Conservation (phyloP, 2,329 filamentous ascomycete species). For the Daldinia sp. region DNA sequence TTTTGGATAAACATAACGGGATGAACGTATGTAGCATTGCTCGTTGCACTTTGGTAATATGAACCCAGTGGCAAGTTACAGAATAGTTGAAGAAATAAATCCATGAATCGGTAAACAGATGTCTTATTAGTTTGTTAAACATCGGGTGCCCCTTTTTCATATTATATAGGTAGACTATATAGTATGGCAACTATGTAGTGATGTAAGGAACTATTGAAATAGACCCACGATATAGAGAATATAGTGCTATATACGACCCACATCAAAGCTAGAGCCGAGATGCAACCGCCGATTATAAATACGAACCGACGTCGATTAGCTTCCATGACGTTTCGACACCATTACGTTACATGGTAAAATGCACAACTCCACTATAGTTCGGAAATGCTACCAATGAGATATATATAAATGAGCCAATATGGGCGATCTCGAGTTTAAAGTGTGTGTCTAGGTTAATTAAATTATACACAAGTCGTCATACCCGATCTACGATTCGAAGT, state of each 20-base stretch:
- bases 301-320: background rate
- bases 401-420: too few species aligned
- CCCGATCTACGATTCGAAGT: too few species aligned
- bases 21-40: background rate
- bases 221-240: too few species aligned
- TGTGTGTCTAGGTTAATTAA: too few species aligned
- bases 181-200: too few species aligned
- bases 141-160: background rate
- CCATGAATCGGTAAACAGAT: background rate
- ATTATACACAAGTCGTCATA: too few species aligned
- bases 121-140: background rate
- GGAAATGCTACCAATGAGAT: background rate
- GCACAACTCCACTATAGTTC: background rate
- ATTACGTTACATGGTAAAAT: slow-evolving; percentile 2
- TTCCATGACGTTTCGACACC: slow-evolving; percentile 25
- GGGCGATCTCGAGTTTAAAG: background rate
- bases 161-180: too few species aligned
- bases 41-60: background rate
- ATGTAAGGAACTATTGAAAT: too few species aligned
- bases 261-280: background rate
- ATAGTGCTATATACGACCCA: background rate
- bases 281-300: slow-evolving; percentile 8
- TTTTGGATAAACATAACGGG: background rate
- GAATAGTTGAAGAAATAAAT: background rate
- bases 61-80: background rate